Conservation (phyloP, 176 grass and related monocot genomes). For the Oryza glaberrima region DNA sequence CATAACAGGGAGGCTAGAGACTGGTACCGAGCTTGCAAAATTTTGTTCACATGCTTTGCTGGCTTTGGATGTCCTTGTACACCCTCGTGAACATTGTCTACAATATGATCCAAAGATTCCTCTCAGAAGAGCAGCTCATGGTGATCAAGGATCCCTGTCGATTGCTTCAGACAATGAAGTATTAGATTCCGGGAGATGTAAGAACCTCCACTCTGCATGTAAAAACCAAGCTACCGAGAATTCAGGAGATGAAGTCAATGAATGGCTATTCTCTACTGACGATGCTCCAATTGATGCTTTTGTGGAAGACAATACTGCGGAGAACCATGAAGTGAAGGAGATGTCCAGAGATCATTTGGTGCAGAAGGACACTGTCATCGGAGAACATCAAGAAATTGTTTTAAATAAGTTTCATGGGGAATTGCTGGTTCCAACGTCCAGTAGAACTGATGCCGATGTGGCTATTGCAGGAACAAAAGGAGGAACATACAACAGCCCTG, state of each 20-base stretch:
- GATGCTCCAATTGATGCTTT: constrained; percentile 12
- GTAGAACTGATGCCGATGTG: constrained; percentile 25
- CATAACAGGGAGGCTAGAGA: constrained; percentile 55
- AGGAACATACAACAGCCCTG: constrained; percentile 4
- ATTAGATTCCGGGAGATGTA: neutral
- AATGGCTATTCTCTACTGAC: constrained; percentile 12
- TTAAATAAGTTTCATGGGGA: neutral
- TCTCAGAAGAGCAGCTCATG: constrained; percentile 16
- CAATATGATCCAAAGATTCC: neutral
- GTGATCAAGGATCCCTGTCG: neutral
- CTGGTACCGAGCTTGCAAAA: constrained; percentile 45
- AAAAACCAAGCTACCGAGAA: constrained; percentile 1
- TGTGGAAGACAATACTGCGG: constrained; percentile 1
- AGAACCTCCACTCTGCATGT: neutral
- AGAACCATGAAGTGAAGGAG: constrained; percentile 15
- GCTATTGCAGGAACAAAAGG: constrained; percentile 19
- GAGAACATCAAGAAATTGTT: neutral
- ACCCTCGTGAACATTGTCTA: constrained; percentile 44
- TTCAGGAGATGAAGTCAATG: constrained; percentile 20
- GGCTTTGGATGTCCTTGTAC: constrained; percentile 53
- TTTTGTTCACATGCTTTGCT: constrained; percentile 61
- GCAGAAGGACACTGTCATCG: neutral
- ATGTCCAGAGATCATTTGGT: neutral
- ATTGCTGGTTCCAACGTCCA: neutral
- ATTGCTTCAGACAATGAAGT: neutral